A percentile compares a stretch with the other conserved stretches of the same genome.
These are phyloP conservation scores for Lippia alba DNA, from an alignment of 305 asterid genomes.

Conservation along the genomic window DNA sequence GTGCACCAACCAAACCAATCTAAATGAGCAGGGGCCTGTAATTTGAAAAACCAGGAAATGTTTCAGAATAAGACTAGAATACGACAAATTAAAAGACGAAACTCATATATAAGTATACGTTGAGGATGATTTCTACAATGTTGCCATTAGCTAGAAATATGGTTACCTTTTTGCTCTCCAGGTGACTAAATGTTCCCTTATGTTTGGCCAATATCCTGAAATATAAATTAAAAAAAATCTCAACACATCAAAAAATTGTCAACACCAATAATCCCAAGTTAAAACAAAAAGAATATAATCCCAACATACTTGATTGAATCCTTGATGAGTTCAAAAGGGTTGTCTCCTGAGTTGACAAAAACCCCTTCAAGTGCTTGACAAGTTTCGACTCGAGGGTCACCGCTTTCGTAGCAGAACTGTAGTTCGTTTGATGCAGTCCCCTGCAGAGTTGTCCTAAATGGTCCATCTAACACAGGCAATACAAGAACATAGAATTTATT, in stretches of 20 bases:
- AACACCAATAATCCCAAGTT: not conserved
- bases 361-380: conserved; percentile 46
- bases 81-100: too few species aligned
- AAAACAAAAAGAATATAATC: not conserved
- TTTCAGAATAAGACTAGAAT: not conserved
- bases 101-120: too few species aligned
- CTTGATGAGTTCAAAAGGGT: conserved; percentile 56
- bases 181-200: conserved; percentile 58
- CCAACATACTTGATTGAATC: conserved; percentile 54
- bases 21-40: conserved; percentile 49
- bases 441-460: conserved; percentile 54
- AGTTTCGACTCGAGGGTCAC: conserved; percentile 48
- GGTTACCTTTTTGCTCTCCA: conserved; percentile 53
- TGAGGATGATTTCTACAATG: not conserved
- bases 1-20: conserved; percentile 70
- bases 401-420: conserved; percentile 60
- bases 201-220: conserved; percentile 51
- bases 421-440: conserved; percentile 54
- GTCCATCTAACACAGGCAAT: conserved; percentile 57
- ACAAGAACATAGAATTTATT: conserved; percentile 48
- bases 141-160: not conserved
- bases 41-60: not conserved
- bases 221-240: not conserved
- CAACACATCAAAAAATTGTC: not conserved
- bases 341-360: conserved; percentile 55